Percentiles rank a stretch among this genome's conserved stretches.
Evolutionary conservation across 805 yeast species (phyloP).

Genomic region (Wickerhamiella hasegawae): DNA sequence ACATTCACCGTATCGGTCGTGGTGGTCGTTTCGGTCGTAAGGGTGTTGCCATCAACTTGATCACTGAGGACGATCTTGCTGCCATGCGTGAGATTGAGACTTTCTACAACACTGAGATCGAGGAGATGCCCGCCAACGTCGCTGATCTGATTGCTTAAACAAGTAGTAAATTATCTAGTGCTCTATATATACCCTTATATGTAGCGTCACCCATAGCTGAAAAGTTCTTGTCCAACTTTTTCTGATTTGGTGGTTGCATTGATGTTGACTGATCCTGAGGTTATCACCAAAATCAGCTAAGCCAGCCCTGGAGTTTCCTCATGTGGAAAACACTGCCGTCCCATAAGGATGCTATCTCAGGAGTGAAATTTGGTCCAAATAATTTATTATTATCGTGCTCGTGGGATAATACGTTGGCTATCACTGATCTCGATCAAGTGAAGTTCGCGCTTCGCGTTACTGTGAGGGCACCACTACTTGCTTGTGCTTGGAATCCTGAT

Average conservation of each 20-base stretch:
- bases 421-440: not conserved
- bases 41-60: slow-evolving; percentile 93
- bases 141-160: slow-evolving; percentile 20
- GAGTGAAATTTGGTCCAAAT: slow-evolving; percentile 1
- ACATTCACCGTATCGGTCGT: slow-evolving; percentile 95
- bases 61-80: slow-evolving; percentile 62
- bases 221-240: not conserved
- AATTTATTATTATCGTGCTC: slow-evolving; percentile 1
- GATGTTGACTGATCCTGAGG: not conserved
- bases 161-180: no score
- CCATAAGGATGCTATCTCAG: slow-evolving; percentile 2
- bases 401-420: slow-evolving; percentile 5
- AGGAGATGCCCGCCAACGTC: slow-evolving; percentile 68
- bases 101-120: slow-evolving; percentile 78
- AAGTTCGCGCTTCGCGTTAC: not conserved
- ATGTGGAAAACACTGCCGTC: slow-evolving; percentile 4
- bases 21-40: slow-evolving; percentile 98
- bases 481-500: slow-evolving; percentile 2
- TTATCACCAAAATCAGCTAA: not conserved
- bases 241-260: no score
- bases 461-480: slow-evolving; percentile 5
- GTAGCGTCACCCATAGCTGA: no score
- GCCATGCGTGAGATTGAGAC: slow-evolving; percentile 74
- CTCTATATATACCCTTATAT: no score
- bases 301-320: not conserved